Conservation (phyloP, 2,329 filamentous ascomycete genomes). For the Colletotrichum chlorophyti region DNA sequence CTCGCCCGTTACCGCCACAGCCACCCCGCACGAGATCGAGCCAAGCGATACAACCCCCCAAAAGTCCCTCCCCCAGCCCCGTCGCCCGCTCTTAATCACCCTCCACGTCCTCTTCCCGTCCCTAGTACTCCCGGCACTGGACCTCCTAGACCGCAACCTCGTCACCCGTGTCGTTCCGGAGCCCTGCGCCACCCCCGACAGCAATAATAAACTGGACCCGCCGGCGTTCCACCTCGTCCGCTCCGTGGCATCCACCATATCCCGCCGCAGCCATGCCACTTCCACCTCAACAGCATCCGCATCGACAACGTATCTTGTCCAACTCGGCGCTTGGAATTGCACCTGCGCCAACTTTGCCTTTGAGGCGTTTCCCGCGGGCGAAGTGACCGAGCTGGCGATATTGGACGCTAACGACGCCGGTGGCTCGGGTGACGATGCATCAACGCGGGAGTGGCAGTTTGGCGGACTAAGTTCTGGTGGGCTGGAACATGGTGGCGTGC, state of each 20-base stretch:
- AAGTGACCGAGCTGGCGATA: slow-evolving; percentile 4
- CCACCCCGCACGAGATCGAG: too few relatives aligned
- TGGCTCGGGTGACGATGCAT: slow-evolving; percentile 12
- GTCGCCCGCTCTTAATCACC: slow-evolving; percentile 70
- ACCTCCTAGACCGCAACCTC: slow-evolving; percentile 81
- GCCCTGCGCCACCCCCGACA: neutral
- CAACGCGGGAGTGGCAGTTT: slow-evolving; percentile 44
- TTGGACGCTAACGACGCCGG: slow-evolving; percentile 23
- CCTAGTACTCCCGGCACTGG: slow-evolving; percentile 82
- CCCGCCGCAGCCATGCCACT: slow-evolving; percentile 32
- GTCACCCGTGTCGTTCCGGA: slow-evolving; percentile 62
- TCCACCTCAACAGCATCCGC: slow-evolving; percentile 31
- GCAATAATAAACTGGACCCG: neutral
- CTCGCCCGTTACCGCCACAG: neutral
- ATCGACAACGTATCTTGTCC: slow-evolving; percentile 68
- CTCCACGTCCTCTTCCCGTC: slow-evolving; percentile 86
- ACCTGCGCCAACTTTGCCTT: slow-evolving; percentile 86
- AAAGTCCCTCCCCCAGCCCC: slow-evolving; percentile 41
- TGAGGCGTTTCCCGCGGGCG: slow-evolving; percentile 63
- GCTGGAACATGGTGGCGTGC: slow-evolving; percentile 43
- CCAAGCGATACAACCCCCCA: slow-evolving; percentile 30
- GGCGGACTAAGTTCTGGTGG: slow-evolving; percentile 56
- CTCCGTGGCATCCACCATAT: slow-evolving; percentile 55
- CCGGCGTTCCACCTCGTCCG: slow-evolving; percentile 66
- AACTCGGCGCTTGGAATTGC: slow-evolving; percentile 82